These are phyloP conservation scores for Trichoderma harzianum DNA, from an alignment of 2,329 filamentous ascomycete species.

Conservation along the genomic window DNA sequence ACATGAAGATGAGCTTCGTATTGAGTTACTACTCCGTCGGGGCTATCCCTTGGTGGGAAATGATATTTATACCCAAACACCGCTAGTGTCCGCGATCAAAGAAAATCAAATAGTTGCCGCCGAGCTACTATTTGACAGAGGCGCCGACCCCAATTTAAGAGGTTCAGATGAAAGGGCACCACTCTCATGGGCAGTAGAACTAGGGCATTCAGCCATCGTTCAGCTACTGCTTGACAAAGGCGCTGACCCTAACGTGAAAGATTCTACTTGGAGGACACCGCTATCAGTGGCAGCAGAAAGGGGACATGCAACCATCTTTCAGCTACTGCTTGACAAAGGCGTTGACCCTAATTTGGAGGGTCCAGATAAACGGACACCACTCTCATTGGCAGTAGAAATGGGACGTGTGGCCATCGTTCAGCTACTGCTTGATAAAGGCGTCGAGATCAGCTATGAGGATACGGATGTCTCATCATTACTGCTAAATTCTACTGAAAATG, in stretches of 20 bases:
- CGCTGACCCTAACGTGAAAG: neutral
- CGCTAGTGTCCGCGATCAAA: neutral
- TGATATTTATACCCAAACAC: neutral
- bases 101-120: too few relatives aligned
- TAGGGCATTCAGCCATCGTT: neutral
- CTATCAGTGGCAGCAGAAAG: too few relatives aligned
- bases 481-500: too few relatives aligned
- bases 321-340: too few relatives aligned
- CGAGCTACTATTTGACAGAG: neutral
- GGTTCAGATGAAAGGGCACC: neutral
- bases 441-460: neutral
- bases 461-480: too few relatives aligned
- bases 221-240: neutral
- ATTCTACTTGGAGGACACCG: too few relatives aligned
- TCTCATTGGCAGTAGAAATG: too few relatives aligned
- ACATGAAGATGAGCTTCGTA: neutral
- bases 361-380: too few relatives aligned
- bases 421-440: neutral
- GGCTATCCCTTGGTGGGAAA: neutral
- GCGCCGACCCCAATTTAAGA: neutral
- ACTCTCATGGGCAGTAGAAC: neutral
- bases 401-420: too few relatives aligned
- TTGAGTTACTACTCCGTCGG: neutral
- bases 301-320: too few relatives aligned
- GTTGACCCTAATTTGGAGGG: too few relatives aligned